Evolutionary conservation across 2,329 filamentous ascomycete genomes (phyloP).

Genomic region (Tricladium varicosporioides): DNA sequence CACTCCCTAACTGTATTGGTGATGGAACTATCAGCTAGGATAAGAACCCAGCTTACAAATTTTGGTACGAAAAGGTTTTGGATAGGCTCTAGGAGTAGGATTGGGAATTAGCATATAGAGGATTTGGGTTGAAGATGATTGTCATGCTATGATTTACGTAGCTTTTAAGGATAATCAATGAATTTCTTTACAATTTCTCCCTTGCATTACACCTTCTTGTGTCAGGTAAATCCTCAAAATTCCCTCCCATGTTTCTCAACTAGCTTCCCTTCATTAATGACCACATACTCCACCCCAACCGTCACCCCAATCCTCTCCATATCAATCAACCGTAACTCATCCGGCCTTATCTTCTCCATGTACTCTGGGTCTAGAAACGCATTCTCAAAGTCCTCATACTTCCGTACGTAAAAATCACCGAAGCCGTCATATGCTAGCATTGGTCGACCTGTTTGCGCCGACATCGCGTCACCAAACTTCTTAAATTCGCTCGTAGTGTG

Average conservation of each 20-base stretch:
- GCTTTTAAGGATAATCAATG: no score
- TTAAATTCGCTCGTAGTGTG: background rate
- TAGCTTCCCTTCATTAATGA: background rate
- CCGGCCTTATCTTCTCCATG: background rate
- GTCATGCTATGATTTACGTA: no score
- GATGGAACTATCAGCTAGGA: constrained; percentile 24
- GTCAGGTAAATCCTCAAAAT: background rate
- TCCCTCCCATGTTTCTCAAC: background rate
- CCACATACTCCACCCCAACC: background rate
- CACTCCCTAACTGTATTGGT: constrained; percentile 39
- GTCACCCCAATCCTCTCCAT: background rate
- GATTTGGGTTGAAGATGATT: no score
- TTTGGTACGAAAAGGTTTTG: no score
- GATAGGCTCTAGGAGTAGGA: no score
- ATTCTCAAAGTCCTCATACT: background rate
- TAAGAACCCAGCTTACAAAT: no score
- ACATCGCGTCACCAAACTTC: background rate
- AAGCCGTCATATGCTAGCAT: background rate
- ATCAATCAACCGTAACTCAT: background rate
- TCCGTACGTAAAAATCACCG: background rate
- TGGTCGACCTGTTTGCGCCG: background rate
- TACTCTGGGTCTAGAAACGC: background rate
- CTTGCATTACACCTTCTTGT: no score
- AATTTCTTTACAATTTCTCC: no score
- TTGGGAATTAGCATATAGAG: no score